These are phyloP conservation scores for Phaseolus lunatus DNA, from an alignment of 306 rosid species.

Conservation along the genomic window DNA sequence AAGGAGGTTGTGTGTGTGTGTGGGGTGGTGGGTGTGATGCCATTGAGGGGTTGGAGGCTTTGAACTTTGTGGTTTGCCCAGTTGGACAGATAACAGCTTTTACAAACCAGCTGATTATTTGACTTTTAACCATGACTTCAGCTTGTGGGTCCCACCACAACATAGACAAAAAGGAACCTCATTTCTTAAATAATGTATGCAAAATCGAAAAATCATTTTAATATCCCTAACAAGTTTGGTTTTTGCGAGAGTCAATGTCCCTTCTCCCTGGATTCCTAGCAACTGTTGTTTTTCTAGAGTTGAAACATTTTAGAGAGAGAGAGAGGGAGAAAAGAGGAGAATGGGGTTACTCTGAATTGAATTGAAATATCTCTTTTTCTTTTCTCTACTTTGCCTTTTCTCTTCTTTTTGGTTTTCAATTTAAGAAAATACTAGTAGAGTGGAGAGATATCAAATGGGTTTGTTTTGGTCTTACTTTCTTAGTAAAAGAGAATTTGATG, in stretches of 20 bases:
- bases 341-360: slow-evolving; percentile 24
- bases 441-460: slow-evolving; percentile 40
- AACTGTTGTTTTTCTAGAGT: slow-evolving; percentile 27
- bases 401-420: slow-evolving; percentile 39
- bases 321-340: not conserved
- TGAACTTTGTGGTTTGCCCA: slow-evolving; percentile 45
- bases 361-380: slow-evolving; percentile 30
- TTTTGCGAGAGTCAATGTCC: slow-evolving; percentile 72
- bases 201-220: slow-evolving; percentile 17
- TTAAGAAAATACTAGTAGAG: slow-evolving; percentile 41
- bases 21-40: slow-evolving; percentile 16
- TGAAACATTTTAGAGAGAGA: slow-evolving; percentile 33
- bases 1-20: not conserved
- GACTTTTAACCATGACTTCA: slow-evolving; percentile 61
- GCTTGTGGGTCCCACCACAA: slow-evolving; percentile 55
- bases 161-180: slow-evolving; percentile 42
- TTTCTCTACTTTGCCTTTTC: slow-evolving; percentile 2
- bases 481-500: slow-evolving; percentile 54
- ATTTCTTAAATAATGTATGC: slow-evolving; percentile 16
- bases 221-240: slow-evolving; percentile 47
- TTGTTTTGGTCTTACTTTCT: slow-evolving; percentile 53
- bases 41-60: not conserved
- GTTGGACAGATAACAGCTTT: slow-evolving; percentile 80
- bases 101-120: slow-evolving; percentile 60
- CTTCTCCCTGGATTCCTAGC: slow-evolving; percentile 54